Percentiles rank a stretch among this genome's conserved stretches.
Evolutionary conservation across 2,329 filamentous ascomycete species (phyloP).

Genomic region (Epichloe hybrida): DNA sequence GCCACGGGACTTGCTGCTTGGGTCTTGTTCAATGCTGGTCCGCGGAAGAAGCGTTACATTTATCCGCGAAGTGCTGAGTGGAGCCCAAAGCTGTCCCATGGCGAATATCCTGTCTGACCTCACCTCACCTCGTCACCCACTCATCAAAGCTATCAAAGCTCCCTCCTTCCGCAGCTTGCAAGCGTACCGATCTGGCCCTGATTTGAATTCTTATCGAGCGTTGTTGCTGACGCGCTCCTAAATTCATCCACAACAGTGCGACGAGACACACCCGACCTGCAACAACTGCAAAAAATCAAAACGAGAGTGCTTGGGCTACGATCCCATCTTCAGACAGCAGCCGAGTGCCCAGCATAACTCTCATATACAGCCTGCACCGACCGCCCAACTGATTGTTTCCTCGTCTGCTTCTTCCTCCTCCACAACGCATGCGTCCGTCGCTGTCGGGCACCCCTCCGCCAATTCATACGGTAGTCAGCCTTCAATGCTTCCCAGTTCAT

Average conservation of each 20-base stretch:
- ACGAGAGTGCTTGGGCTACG: slow-evolving; percentile 75
- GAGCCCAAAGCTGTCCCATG: neutral
- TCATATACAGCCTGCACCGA: slow-evolving; percentile 26
- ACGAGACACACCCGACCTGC: slow-evolving; percentile 88
- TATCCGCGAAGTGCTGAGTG: slow-evolving; percentile 2
- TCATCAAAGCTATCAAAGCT: neutral
- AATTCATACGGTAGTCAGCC: slow-evolving; percentile 34
- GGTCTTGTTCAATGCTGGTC: neutral
- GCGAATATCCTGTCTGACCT: neutral
- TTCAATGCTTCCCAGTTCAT: slow-evolving; percentile 29
- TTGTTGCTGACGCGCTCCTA: slow-evolving; percentile 6
- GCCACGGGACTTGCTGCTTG: no score
- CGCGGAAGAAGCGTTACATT: slow-evolving; percentile 1
- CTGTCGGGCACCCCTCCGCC: slow-evolving; percentile 12
- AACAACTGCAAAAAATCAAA: slow-evolving; percentile 86
- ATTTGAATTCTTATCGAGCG: neutral
- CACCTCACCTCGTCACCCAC: neutral
- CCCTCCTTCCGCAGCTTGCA: neutral
- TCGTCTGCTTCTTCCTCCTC: slow-evolving; percentile 16
- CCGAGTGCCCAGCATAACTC: slow-evolving; percentile 60
- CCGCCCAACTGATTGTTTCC: slow-evolving; percentile 19
- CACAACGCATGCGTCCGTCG: slow-evolving; percentile 10
- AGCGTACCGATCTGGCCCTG: neutral
- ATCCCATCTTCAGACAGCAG: slow-evolving; percentile 70
- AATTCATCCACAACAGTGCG: slow-evolving; percentile 48